Percentiles rank a stretch among this genome's conserved stretches.
These are phyloP conservation scores for Sphaerosporella brunnea DNA, from an alignment of 495 filamentous ascomycete species.

Conservation along the genomic window DNA sequence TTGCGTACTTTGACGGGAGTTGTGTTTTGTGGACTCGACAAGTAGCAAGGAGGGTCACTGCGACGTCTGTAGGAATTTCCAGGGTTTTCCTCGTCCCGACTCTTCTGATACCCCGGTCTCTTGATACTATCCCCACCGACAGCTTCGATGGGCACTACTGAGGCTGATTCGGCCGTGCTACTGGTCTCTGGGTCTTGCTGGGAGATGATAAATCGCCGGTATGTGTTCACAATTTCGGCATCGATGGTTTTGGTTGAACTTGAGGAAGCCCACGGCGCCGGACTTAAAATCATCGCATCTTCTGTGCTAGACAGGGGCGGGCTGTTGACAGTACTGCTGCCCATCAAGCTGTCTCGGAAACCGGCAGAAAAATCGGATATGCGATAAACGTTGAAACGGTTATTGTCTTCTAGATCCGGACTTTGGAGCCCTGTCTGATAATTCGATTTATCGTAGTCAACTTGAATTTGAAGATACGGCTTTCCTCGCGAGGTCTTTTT, in stretches of 20 bases:
- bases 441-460: slow-evolving; percentile 17
- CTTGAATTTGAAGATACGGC: slow-evolving; percentile 23
- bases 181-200: slow-evolving; percentile 1
- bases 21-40: slow-evolving; percentile 4
- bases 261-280: slow-evolving; percentile 8
- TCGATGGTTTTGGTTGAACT: slow-evolving; percentile 14
- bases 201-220: slow-evolving; percentile 16
- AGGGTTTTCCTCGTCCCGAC: not conserved
- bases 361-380: slow-evolving; percentile 6
- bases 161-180: not conserved
- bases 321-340: slow-evolving; percentile 7
- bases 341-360: slow-evolving; percentile 9
- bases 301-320: slow-evolving; percentile 6
- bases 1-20: not conserved
- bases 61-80: not conserved
- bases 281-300: slow-evolving; percentile 6
- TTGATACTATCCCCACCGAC: slow-evolving; percentile 9
- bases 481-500: slow-evolving; percentile 21
- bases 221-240: slow-evolving; percentile 13
- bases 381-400: slow-evolving; percentile 3
- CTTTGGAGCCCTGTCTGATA: not conserved
- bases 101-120: not conserved
- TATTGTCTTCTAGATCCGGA: slow-evolving; percentile 10
- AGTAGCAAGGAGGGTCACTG: not conserved
- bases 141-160: slow-evolving; percentile 10